Base-by-base conservation (phyloP, 768 basidiomycete species). In the Agaricus sinodeliciosus region DNA sequence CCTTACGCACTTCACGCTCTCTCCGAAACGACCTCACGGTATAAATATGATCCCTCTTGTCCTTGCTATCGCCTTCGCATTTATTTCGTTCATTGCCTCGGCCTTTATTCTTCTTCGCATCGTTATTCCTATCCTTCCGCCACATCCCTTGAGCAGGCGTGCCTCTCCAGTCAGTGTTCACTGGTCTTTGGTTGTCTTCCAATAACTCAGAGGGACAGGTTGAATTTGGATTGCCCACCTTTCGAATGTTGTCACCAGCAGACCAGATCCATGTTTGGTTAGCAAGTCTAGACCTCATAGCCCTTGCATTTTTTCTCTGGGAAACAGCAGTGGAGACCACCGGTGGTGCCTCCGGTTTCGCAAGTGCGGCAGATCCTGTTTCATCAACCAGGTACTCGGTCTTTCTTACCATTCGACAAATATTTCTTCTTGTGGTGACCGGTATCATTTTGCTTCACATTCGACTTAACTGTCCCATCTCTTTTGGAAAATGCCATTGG, bases 201-300 rank as follows among this genome's bases (percentile, higher is more conserved):
- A 59, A 43, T 46, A 18, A 53, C 18, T 15, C 19, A 12, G 7
- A 6, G 3, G 28, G 65, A 31, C 64, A 89, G 87, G 78, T 85
- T 60, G 84, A 87, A 70, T 88, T 87, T 65, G 84, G 84, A 57
- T 75, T 85, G 54, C 85, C 84, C 56, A 81, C 81, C 62, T 85
- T 81, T 65, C 75, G 75, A 59, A 78, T 78, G 13, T 74, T 90
- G 55, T 82, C 86, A 36, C 69, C 77, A 35, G 80, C 82, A 48
- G 82, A 87, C 65, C 84, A 86, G 69, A 77, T 72, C 55, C 85
- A 87, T 62, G 60, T 89, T 43, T 90, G 87, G 85, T 71, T 90
- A 46, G 82, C 86, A 55, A 67, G 73, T 25, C 75, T 85, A 43
- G 87, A 90, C 60, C 60, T 88, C 27, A 47, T 85, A 41, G 80